Evolutionary conservation across 179 eudicot genomes (phyloP).

Genomic region (Beta macrorhiza): DNA sequence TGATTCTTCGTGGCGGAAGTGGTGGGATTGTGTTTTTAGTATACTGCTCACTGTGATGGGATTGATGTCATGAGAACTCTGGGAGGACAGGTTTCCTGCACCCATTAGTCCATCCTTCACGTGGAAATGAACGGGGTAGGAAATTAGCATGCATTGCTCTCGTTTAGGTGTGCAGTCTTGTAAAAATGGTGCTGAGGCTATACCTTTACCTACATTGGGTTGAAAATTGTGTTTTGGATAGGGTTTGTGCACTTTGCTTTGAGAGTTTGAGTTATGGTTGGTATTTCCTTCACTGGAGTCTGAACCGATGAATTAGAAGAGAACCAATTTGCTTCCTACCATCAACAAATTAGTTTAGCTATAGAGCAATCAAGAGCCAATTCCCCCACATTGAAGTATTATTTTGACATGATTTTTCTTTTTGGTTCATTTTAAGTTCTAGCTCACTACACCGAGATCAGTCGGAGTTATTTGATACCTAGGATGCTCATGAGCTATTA

Average conservation of each 20-base stretch:
- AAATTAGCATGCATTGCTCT: neutral
- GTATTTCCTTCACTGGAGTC: neutral
- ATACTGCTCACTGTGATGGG: neutral
- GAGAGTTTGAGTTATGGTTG: neutral
- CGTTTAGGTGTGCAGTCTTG: neutral
- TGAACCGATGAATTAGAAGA: neutral
- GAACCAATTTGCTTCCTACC: neutral
- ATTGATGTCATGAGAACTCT: neutral
- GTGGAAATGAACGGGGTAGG: neutral
- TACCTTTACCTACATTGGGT: neutral
- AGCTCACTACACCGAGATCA: neutral
- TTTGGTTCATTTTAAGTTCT: no score
- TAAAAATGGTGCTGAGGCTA: neutral
- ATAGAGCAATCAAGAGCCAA: neutral
- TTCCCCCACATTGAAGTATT: neutral
- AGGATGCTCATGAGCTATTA: neutral
- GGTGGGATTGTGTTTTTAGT: neutral
- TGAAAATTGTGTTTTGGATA: neutral
- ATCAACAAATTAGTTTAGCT: neutral
- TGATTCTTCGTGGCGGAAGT: constrained; percentile 1
- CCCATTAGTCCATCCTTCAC: neutral
- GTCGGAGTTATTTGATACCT: neutral
- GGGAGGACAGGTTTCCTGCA: neutral
- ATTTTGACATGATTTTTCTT: neutral
- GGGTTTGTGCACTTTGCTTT: neutral